A percentile compares a stretch with the other conserved stretches of the same genome.
These are phyloP conservation scores for Verticillium longisporum DNA, from an alignment of 2,329 filamentous ascomycete genomes.

Conservation along the genomic window DNA sequence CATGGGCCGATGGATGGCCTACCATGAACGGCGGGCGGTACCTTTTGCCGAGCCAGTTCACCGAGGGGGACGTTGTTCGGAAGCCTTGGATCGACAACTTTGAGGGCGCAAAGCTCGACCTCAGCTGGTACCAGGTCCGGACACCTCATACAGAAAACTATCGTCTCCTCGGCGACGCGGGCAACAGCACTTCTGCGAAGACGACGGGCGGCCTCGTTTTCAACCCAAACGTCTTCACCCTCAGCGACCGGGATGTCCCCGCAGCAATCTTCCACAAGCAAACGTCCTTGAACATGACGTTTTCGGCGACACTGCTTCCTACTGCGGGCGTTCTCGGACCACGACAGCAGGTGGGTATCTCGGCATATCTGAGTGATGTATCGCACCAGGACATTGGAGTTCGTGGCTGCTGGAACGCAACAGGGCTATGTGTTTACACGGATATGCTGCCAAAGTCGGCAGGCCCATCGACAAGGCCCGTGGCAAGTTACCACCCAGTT, in stretches of 20 bases:
- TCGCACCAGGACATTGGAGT: conserved; percentile 19
- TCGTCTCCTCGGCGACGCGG: not conserved
- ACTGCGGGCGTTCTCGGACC: conserved; percentile 10
- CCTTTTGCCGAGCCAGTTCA: conserved; percentile 5
- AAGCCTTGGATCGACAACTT: conserved; percentile 6
- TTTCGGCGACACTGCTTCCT: conserved; percentile 13
- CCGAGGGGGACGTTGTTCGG: conserved; percentile 1
- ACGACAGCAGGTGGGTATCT: conserved; percentile 17
- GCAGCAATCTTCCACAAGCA: conserved; percentile 21
- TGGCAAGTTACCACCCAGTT: not conserved
- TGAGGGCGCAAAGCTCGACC: not conserved
- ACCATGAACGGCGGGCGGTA: conserved; percentile 14
- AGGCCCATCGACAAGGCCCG: conserved; percentile 4
- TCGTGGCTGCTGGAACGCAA: conserved; percentile 15
- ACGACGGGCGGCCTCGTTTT: conserved; percentile 19
- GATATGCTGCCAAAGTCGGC: conserved; percentile 1
- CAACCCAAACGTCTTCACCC: conserved; percentile 18
- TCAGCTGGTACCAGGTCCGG: conserved; percentile 7
- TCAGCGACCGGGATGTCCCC: conserved; percentile 21
- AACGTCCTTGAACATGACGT: conserved; percentile 22
- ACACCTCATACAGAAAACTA: conserved; percentile 8
- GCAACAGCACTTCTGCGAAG: conserved; percentile 11
- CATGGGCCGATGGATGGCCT: conserved; percentile 16
- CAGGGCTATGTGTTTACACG: conserved; percentile 12
- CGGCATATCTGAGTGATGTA: conserved; percentile 17